Percentiles rank a stretch among this genome's conserved stretches.
phyloP scores from a whole-genome alignment of 2,329 filamentous ascomycete species.

The Coniochaeta hoffmannii region DNA sequence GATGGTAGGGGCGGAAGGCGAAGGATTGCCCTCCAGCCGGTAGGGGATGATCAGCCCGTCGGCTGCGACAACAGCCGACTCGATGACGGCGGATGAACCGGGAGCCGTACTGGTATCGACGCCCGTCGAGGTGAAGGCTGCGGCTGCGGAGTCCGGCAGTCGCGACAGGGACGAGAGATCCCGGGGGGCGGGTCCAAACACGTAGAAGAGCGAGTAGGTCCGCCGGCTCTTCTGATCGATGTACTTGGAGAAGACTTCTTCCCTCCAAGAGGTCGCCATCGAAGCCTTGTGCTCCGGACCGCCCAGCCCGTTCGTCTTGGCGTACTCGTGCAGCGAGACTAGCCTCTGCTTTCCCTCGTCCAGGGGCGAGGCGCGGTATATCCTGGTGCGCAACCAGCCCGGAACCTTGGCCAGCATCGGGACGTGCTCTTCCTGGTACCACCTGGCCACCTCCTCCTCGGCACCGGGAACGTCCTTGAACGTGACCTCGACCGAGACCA shows the following conservation, averaged over 20 bases:
- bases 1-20: constrained; percentile 61
- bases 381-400: constrained; percentile 69
- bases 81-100: constrained; percentile 44
- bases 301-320: constrained; percentile 56
- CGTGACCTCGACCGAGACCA: constrained; percentile 55
- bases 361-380: constrained; percentile 60
- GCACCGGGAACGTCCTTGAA: constrained; percentile 43
- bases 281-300: constrained; percentile 58
- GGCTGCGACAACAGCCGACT: constrained; percentile 59
- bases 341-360: constrained; percentile 49
- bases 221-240: constrained; percentile 51
- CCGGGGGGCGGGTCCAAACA: constrained; percentile 67
- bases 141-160: constrained; percentile 33
- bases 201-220: constrained; percentile 67
- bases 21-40: constrained; percentile 63
- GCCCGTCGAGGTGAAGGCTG: constrained; percentile 47
- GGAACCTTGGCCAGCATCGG: constrained; percentile 64
- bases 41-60: constrained; percentile 67
- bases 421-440: constrained; percentile 71
- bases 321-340: constrained; percentile 67
- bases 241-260: constrained; percentile 50
- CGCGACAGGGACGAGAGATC: constrained; percentile 53
- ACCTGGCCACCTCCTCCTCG: constrained; percentile 50
- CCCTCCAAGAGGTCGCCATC: constrained; percentile 53
- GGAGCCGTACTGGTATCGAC: constrained; percentile 47